Percentiles rank a stretch among this genome's conserved stretches.
phyloP scores from a whole-genome alignment of 1,139 yeast genomes.

The Pichia sp. region DNA sequence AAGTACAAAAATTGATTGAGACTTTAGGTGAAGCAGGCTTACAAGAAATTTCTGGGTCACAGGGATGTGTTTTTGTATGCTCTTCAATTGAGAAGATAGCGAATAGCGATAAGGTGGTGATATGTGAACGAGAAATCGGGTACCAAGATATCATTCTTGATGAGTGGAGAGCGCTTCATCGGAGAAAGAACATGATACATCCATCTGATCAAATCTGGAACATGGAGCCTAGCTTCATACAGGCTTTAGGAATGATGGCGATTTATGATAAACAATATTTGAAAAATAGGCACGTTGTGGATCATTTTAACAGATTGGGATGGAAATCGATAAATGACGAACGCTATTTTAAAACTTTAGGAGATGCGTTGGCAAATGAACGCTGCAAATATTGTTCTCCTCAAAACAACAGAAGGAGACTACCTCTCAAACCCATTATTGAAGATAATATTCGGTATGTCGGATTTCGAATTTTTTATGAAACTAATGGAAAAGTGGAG shows the following conservation, averaged over 20 bases:
- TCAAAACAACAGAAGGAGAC: neutral
- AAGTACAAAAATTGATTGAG: neutral
- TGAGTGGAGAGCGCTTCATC: neutral
- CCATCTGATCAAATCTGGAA: constrained; percentile 4
- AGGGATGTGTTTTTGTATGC: neutral
- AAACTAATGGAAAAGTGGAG: neutral
- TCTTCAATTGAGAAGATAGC: neutral
- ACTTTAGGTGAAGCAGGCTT: neutral
- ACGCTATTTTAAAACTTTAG: neutral
- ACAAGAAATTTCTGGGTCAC: neutral
- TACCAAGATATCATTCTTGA: neutral
- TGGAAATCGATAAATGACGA: neutral
- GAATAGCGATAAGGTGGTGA: neutral
- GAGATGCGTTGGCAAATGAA: neutral
- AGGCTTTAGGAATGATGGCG: neutral
- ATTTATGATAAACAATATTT: neutral
- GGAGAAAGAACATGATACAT: neutral
- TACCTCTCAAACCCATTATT: neutral
- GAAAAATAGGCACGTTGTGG: neutral
- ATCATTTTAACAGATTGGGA: neutral
- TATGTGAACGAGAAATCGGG: neutral
- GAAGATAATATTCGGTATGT: neutral
- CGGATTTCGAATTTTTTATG: neutral
- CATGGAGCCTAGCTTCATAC: neutral
- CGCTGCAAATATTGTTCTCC: neutral